phyloP scores from a whole-genome alignment of 1,139 yeast species.

The Diutina siamensis region DNA sequence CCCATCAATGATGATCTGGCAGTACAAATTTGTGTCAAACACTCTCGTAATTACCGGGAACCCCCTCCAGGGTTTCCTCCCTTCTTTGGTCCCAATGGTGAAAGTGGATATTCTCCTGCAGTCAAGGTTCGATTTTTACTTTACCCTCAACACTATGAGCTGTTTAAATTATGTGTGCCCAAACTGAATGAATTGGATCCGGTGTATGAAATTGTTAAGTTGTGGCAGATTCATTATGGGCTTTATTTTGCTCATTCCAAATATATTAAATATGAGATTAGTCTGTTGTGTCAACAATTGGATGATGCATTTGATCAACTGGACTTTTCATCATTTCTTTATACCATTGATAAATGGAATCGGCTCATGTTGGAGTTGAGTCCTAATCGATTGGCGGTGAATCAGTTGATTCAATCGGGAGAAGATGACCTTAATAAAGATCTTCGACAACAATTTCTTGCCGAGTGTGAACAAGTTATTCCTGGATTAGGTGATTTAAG shows the following conservation, averaged over 20 bases:
- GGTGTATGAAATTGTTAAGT: slow-evolving; percentile 53
- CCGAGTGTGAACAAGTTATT: neutral
- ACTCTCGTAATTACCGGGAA: slow-evolving; percentile 21
- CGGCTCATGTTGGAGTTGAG: slow-evolving; percentile 24
- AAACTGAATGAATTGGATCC: slow-evolving; percentile 57
- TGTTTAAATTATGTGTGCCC: slow-evolving; percentile 31
- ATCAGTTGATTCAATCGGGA: slow-evolving; percentile 7
- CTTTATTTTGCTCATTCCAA: slow-evolving; percentile 29
- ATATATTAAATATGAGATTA: slow-evolving; percentile 23
- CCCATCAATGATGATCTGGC: slow-evolving; percentile 19
- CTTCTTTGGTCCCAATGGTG: slow-evolving; percentile 12
- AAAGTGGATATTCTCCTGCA: slow-evolving; percentile 15
- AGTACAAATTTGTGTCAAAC: slow-evolving; percentile 19
- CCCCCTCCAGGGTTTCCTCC: slow-evolving; percentile 30
- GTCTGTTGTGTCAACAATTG: slow-evolving; percentile 22
- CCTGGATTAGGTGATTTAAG: neutral
- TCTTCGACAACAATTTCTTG: neutral
- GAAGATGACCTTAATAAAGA: neutral
- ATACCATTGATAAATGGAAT: slow-evolving; percentile 33
- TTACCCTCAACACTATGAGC: slow-evolving; percentile 31
- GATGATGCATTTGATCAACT: slow-evolving; percentile 23
- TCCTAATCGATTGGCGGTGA: slow-evolving; percentile 15
- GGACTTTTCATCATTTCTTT: slow-evolving; percentile 25
- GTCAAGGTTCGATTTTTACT: slow-evolving; percentile 25
- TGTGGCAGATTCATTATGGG: slow-evolving; percentile 31